Base-by-base conservation (phyloP, 805 yeast species). In the Gaillardinia entomophila region DNA sequence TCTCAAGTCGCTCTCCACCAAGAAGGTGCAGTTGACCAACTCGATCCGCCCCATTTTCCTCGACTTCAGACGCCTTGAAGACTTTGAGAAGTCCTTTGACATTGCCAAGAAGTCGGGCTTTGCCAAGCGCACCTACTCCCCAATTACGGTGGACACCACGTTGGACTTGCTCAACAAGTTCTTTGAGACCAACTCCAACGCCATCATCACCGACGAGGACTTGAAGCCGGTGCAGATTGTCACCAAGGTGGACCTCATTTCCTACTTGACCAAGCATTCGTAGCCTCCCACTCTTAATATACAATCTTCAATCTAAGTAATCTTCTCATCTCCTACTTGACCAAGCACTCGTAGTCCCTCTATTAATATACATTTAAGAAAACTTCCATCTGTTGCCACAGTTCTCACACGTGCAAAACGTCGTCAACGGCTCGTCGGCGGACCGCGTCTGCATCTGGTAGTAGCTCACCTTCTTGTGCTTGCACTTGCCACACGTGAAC, bases 381-480 rank as follows among this genome's bases (percentile, higher is more conserved):
- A 92, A 92, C 62, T 92, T 92, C 98, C 98, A 92, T 60, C 97
- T 77, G 54, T 92, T 87, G 41, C 97, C 97, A 67, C 98, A 92
- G 44, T 77, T 86, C 52, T 89, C 97, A 67, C 98, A 92, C 3
- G 96, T 89, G 68, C 98, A 92, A 57, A 92, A 92, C 1, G 98
- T 92, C 6, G 98, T 92, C 51, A 92, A 74, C 38, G 98, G 98
- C 62, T 92, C 98, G 76, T 92, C 98, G 13, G 98, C 98, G 36
- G 96, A 85, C 62, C 98, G 74, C 22, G 98, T 92, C 69, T 92
- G 98, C 82, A 92, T 75, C 66, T 92, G 98, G 61, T 89, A 90
- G 59, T 92, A 92, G 47, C 95, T 83, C 26, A 92, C 98, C 68
- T 87, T 88, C 72, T 89, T 88, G 57, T 88, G 90, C 62, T 90